Evolutionary conservation across 2,329 filamentous ascomycete genomes (phyloP), one percentile per base, ranked within the genome.

Genomic region (Emergomyces pasteurianus): DNA sequence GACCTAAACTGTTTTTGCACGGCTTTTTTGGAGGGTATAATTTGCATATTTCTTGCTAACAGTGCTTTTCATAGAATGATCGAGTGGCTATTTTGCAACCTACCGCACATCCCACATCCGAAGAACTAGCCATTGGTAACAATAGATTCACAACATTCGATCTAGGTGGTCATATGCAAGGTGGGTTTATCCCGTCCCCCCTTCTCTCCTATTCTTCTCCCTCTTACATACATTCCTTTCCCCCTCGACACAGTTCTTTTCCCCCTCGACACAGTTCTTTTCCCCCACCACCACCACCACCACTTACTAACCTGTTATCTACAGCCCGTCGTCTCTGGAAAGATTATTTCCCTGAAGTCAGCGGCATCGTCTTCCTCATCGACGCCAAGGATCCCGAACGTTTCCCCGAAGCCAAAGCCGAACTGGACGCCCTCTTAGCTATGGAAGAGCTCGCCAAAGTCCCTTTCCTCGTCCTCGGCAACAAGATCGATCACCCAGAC

Each of bases 401-500:
- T 68, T 89, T 99, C 75, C 75, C 83, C 70, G 94, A 99, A 81
- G 89, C 91, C 72, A 97, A 97, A 81, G 92, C 89, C 70, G 94
- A 99, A 81, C 88, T 99, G 65, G 94, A 99, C 73, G 91, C 89
- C 59, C 88, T 97, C 58, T 83, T 99, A 67, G 86, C 89, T 64
- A 96, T 99, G 92, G 94, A 99, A 79, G 92, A 97, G 74, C 85
- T 99, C 46, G 81, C 85, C 74, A 96, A 95, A 82, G 94, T 96
- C 9, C 94, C 94, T 60, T 97, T 97, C 76, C 85, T 97, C 64
- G 86, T 99, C 69, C 85, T 99, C 65, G 94, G 94, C 69, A 99
- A 99, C 86, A 99, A 99, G 86, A 99, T 99, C 76, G 94, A 99
- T 77, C 92, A 97, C 80, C 92, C 92, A 59, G 89, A 95, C 68